Evolutionary conservation across 305 asterid species (phyloP).

Genomic region (Rubia peregrina): DNA sequence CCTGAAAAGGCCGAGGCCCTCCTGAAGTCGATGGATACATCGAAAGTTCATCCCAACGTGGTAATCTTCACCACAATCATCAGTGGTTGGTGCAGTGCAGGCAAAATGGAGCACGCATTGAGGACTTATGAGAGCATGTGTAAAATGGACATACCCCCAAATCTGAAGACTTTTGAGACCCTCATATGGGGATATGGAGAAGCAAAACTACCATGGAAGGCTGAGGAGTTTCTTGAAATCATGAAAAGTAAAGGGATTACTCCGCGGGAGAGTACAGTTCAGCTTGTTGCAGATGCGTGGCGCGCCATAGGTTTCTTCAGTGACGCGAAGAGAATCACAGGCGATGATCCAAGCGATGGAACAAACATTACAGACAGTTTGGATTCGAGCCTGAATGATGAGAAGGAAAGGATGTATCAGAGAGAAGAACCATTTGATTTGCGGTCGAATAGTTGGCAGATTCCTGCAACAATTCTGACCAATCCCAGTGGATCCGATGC

Average conservation of each 20-base stretch:
- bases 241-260: slow-evolving; percentile 52
- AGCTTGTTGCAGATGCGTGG: slow-evolving; percentile 92
- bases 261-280: slow-evolving; percentile 49
- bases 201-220: slow-evolving; percentile 85
- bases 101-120: slow-evolving; percentile 67
- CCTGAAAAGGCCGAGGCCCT: slow-evolving; percentile 71
- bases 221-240: slow-evolving; percentile 56
- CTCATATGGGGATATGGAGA: slow-evolving; percentile 94
- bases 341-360: slow-evolving; percentile 22
- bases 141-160: slow-evolving; percentile 56
- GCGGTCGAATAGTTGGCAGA: slow-evolving; percentile 21
- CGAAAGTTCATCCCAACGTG: slow-evolving; percentile 59
- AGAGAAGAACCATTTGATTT: slow-evolving; percentile 31
- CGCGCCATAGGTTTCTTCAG: slow-evolving; percentile 54
- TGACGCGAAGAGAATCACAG: slow-evolving; percentile 57
- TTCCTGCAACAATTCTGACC: slow-evolving; percentile 16
- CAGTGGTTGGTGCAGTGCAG: slow-evolving; percentile 92
- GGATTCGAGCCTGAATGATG: slow-evolving; percentile 17
- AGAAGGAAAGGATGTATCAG: slow-evolving; percentile 17
- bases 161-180: slow-evolving; percentile 73
- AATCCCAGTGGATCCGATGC: slow-evolving; percentile 27
- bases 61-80: slow-evolving; percentile 87
- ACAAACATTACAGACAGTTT: slow-evolving; percentile 8
- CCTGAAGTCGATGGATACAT: slow-evolving; percentile 41
- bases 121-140: slow-evolving; percentile 50